Conservation (phyloP, 2,329 filamentous ascomycete species). For the Monilinia fructigena region DNA sequence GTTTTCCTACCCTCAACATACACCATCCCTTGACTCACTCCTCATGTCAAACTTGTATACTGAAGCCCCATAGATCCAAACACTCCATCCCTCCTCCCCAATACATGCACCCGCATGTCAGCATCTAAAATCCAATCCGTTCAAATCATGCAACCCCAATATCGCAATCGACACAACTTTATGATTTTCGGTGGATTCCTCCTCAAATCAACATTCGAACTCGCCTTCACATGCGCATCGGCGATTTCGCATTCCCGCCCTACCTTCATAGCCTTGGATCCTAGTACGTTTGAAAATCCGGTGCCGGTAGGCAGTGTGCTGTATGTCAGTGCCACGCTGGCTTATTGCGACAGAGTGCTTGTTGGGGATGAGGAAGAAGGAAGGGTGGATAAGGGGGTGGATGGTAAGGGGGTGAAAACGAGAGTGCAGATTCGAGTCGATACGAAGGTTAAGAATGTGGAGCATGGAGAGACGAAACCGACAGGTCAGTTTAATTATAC, state of each 20-base stretch:
- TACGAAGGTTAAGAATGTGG: conserved; percentile 65
- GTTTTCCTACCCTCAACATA: neutral
- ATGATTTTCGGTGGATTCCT: conserved; percentile 76
- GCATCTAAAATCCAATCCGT: conserved; percentile 62
- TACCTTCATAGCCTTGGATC: conserved; percentile 67
- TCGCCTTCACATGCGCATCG: conserved; percentile 70
- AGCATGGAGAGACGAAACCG: conserved; percentile 64
- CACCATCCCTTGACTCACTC: neutral
- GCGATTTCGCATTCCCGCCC: conserved; percentile 65
- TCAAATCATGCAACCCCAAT: conserved; percentile 71
- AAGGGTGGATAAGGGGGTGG: conserved; percentile 27
- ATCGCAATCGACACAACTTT: conserved; percentile 67
- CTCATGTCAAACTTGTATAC: too few relatives aligned
- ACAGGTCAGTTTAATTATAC: conserved; percentile 74
- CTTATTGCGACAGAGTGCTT: conserved; percentile 62
- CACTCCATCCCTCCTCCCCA: conserved; percentile 52
- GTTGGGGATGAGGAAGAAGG: conserved; percentile 35
- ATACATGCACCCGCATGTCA: conserved; percentile 61
- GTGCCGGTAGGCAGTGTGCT: conserved; percentile 70
- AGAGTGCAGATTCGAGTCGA: conserved; percentile 67
- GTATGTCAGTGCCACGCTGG: conserved; percentile 66
- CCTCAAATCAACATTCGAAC: conserved; percentile 68
- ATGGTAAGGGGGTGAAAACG: conserved; percentile 46
- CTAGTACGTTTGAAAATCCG: conserved; percentile 68
- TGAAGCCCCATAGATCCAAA: conserved; percentile 48